Evolutionary conservation across 2,329 filamentous ascomycete genomes (phyloP), one percentile per base, ranked within the genome.

Genomic region (Cladophialophora exuberans): DNA sequence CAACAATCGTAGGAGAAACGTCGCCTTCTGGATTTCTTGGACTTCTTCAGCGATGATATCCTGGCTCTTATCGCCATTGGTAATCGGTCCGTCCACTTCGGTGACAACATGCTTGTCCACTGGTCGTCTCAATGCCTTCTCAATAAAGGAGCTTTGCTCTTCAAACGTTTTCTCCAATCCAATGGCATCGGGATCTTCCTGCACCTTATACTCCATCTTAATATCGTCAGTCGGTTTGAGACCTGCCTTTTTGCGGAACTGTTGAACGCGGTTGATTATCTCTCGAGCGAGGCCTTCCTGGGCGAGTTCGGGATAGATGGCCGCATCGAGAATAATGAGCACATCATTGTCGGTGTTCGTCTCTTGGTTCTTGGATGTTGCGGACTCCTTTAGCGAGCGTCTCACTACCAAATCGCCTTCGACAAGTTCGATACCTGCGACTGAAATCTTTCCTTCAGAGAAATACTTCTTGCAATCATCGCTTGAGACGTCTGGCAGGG

Each of bases 221-320:
- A 99, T 86, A 68, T 97, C 94, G 68, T 99, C 94, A 0, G 93
- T 97, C 1, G 91, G 85, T 61, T 92, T 84, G 48, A 99, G 79
- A 0, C 90, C 90, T 6, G 92, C 92, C 78, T 94, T 94, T 83
- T 99, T 99, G 62, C 94, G 86, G 60, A 97, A 79, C 63, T 89
- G 84, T 75, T 99, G 94, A 18, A 99, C 88, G 35, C 93, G 86
- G 72, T 96, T 88, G 77, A 99, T 88, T 62, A 99, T 87, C 73
- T 97, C 94, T 66, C 94, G 83, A 1, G 89, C 93, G 50, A 99
- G 74, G 51, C 92, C 94, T 72, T 97, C 92, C 62, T 92, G 84
- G 42, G 88, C 88, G 30, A 99, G 79, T 68, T 96, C 91, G 0
- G 91, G 85, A 69, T 97, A 88, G 20, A 90, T 77, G 55, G 86